Base-by-base conservation (phyloP, 2,329 filamentous ascomycete species). In the Didymella pinodella region DNA sequence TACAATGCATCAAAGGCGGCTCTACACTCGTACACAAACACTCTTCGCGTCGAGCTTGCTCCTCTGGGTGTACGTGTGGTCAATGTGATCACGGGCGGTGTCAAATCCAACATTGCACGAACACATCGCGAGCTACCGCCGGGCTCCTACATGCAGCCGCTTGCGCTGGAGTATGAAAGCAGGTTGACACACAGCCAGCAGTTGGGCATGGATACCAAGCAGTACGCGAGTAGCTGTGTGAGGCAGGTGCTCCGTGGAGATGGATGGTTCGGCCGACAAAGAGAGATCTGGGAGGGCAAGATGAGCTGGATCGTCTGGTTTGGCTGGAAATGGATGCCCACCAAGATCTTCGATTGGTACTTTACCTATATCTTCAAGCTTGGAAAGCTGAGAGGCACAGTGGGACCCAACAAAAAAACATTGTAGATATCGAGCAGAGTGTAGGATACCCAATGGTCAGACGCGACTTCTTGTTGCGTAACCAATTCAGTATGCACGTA, bases 1-100 rank as follows among this genome's bases (percentile, higher is more conserved):
- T 88, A 88, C 76, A 86, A 85, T 65, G 84, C 85, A 7, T 83
- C 82, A 36, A 88, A 88, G 70, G 86, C 84, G 0, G 86, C 86
- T 0, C 68, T 88, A 34, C 85, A 87, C 68, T 78, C 81, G 0
- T 88, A 85, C 70, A 83, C 81, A 56, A 81, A 88, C 59, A 86
- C 84, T 0, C 71, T 88, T 46, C 80, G 86, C 12, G 81, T 88
- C 18, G 85, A 88, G 66, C 74, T 88, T 11, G 77, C 71, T 57
- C 85, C 84, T 1, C 80, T 83, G 16, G 80, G 77, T 7, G 80
- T 83, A 7, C 72, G 77, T 11, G 81, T 83, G 7, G 65, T 83
- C 8, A 82, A 75, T 0, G 71, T 83, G 5, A 75, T 88, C 7
- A 88, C 86, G 1, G 86, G 86, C 10, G 86, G 86, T 10, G 86